phyloP scores from a whole-genome alignment of 345 rosid genomes.

The Euclidium syriacum region DNA sequence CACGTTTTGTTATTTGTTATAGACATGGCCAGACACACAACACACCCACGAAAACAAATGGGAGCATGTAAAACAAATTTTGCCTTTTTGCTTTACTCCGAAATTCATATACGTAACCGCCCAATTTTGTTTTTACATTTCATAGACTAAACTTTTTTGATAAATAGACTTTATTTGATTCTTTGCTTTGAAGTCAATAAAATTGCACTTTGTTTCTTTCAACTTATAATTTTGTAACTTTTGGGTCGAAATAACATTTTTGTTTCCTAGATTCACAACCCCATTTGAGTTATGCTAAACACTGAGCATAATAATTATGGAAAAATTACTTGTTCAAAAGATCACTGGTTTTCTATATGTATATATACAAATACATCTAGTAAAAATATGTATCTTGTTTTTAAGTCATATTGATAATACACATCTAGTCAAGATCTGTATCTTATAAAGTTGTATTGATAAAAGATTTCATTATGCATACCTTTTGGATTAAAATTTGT shows the following conservation, averaged over 20 bases:
- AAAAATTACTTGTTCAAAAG: too few relatives aligned
- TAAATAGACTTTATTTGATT: not conserved
- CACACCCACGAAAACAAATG: not conserved
- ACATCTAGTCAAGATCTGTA: not conserved
- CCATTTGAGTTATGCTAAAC: not conserved
- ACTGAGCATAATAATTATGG: not conserved
- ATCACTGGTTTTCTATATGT: too few relatives aligned
- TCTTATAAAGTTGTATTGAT: not conserved
- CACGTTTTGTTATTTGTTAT: conserved; percentile 18
- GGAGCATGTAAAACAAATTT: conserved; percentile 31
- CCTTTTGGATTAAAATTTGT: not conserved
- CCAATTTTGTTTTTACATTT: not conserved
- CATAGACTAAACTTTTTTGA: too few relatives aligned
- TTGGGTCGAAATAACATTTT: not conserved
- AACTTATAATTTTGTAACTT: not conserved
- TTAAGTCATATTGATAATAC: not conserved
- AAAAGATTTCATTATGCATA: not conserved
- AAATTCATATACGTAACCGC: conserved; percentile 25
- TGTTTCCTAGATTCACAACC: not conserved
- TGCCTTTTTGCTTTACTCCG: conserved; percentile 11
- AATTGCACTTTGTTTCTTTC: conserved; percentile 2
- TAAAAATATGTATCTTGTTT: too few relatives aligned
- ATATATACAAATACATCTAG: too few relatives aligned
- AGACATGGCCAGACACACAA: conserved; percentile 9
- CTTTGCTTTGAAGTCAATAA: conserved; percentile 6